Evolutionary conservation across 2,329 filamentous ascomycete genomes (phyloP).

Genomic region (Ophiognomonia clavigignenti-juglandacearum): DNA sequence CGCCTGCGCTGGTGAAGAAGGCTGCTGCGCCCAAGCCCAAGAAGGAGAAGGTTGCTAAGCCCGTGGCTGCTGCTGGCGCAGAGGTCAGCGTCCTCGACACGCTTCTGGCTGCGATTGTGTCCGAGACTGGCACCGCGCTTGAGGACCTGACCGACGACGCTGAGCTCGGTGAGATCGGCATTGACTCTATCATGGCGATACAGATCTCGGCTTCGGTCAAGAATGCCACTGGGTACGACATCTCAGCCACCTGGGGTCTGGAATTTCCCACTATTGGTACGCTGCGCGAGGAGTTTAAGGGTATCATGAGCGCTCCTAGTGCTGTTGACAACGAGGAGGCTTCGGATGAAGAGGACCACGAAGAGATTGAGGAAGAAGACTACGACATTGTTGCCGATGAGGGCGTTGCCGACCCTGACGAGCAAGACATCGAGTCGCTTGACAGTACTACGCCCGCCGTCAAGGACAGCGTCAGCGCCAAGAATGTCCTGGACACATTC

Average conservation of each 20-base stretch:
- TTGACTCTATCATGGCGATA: conserved; percentile 26
- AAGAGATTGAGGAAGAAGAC: conserved; percentile 4
- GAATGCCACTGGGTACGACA: conserved; percentile 5
- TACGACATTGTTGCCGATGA: conserved; percentile 6
- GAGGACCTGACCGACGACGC: conserved; percentile 17
- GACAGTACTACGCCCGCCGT: background rate
- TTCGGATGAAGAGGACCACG: background rate
- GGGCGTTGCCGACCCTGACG: conserved; percentile 2
- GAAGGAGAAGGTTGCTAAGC: background rate
- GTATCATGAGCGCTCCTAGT: conserved; percentile 1
- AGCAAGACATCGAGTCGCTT: conserved; percentile 4
- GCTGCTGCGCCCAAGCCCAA: background rate
- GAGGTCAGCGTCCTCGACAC: conserved; percentile 4
- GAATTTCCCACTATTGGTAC: conserved; percentile 5
- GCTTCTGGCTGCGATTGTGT: conserved; percentile 8
- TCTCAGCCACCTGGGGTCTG: conserved; percentile 8
- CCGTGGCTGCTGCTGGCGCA: background rate
- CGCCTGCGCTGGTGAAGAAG: conserved; percentile 1
- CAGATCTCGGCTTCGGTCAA: conserved; percentile 15
- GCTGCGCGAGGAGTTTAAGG: conserved; percentile 7
- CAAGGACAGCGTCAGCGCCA: background rate
- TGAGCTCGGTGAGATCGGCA: conserved; percentile 23
- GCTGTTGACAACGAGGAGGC: background rate
- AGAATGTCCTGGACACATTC: conserved; percentile 8
- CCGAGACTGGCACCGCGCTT: conserved; percentile 16